Base-by-base conservation (phyloP, 805 yeast genomes). In the Candida montana region DNA sequence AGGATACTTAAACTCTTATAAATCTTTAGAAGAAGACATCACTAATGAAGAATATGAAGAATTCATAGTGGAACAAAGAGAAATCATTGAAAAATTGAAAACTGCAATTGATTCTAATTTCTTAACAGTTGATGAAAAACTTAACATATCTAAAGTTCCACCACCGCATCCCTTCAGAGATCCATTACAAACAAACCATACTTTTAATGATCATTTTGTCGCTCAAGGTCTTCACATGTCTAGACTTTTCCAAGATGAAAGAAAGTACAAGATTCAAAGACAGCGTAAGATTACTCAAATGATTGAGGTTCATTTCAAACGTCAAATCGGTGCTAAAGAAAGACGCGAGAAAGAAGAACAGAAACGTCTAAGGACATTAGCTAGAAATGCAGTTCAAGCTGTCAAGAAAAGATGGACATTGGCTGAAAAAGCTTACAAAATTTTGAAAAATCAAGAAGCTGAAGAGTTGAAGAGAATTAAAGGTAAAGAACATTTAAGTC, bases 321-420 rank as follows among this genome's bases (percentile, higher is more conserved):
- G 90, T 58, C 73, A 85, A 37, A 79, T 83, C 1, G 96, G 95
- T 44, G 95, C 95, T 33, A 87, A 85, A 49, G 98, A 91, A 51
- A 75, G 95, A 44, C 76, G 79, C 44, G 73, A 74, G 18, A 81
- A 81, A 49, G 95, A 84, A 44, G 77, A 80, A 52, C 95, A 89
- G 52, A 83, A 77, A 51, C 77, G 79, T 40, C 69, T 83, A 44
- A 68, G 73, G 43, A 76, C 74, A 45, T 60, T 91, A 27, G 95
- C 96, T n/a, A 77, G 87, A 52, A 73, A 81, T 37, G 84, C 95
- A 0, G 83, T 85, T 2, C 81, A 77, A 52, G 88, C 89, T 33
- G 96, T 93, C 10, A 83, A 83, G 62, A 88, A 81, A 59, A 80
- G 93, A 55, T 93, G 99, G 99, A 67, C 72, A 18, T 71, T 89